phyloP scores from a whole-genome alignment of 179 eudicot species.

The Spergularia azorica region DNA sequence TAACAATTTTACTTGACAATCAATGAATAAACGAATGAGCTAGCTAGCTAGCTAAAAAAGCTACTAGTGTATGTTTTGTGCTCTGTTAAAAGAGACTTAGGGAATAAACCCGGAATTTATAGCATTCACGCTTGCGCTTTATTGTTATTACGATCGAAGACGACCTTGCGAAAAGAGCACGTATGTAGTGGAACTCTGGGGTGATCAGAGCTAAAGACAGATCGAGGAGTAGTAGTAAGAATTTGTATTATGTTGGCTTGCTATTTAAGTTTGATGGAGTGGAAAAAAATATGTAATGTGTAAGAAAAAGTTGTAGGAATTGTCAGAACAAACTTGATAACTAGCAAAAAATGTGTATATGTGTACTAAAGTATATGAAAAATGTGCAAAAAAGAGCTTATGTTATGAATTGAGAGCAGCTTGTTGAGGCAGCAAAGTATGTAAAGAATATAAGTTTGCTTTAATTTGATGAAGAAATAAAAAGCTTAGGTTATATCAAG shows the following conservation, averaged over 20 bases:
- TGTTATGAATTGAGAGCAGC: too few species aligned
- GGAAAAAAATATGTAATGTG: not conserved
- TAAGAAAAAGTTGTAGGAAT: constrained; percentile 6
- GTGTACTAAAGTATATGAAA: too few species aligned
- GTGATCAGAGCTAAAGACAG: too few species aligned
- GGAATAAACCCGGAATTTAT: constrained; percentile 1
- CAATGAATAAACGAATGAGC: too few species aligned
- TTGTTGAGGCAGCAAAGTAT: too few species aligned
- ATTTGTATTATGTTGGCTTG: constrained; percentile 17
- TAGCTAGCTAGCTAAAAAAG: too few species aligned
- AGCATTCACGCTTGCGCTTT: not conserved
- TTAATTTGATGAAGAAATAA: too few species aligned
- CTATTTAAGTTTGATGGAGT: constrained; percentile 9
- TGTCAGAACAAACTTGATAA: not conserved
- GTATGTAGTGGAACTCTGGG: constrained; percentile 2
- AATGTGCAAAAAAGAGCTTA: too few species aligned
- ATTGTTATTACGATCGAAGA: not conserved
- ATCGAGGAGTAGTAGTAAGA: too few species aligned
- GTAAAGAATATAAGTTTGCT: too few species aligned
- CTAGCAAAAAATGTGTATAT: not conserved
- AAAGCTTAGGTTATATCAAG: too few species aligned
- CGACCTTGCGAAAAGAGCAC: constrained; percentile 25
- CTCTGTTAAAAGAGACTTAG: not conserved
- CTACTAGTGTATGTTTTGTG: not conserved
- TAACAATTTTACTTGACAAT: too few species aligned